Conservation (phyloP, 352 stramenopile genomes). For the Phytophthora citrophthora region DNA sequence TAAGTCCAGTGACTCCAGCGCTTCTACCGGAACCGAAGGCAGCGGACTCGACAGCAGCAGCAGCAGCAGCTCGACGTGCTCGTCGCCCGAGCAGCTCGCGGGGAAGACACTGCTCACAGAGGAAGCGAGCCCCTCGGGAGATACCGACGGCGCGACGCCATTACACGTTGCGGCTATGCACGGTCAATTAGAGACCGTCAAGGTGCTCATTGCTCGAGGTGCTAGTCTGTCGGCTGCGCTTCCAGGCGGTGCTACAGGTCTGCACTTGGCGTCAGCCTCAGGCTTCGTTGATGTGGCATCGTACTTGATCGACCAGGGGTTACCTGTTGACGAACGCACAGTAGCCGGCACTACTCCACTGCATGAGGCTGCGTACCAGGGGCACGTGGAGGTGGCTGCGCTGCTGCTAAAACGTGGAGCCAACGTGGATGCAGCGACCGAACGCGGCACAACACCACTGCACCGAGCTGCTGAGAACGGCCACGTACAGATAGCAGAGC, state of each 20-base stretch:
- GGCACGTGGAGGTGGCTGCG: constrained; percentile 49
- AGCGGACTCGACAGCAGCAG: constrained; percentile 30
- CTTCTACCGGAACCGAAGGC: constrained; percentile 24
- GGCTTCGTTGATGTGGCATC: constrained; percentile 51
- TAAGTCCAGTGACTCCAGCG: constrained; percentile 31
- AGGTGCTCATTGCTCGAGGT: constrained; percentile 47
- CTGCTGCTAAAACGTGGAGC: constrained; percentile 48
- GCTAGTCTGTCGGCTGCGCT: constrained; percentile 53
- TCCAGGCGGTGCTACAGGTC: constrained; percentile 45
- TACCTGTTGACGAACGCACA: constrained; percentile 47
- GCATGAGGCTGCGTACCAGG: constrained; percentile 56
- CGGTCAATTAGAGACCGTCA: constrained; percentile 64
- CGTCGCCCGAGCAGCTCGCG: constrained; percentile 33
- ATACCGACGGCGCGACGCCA: constrained; percentile 53
- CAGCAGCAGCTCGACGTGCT: constrained; percentile 37
- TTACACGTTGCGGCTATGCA: constrained; percentile 67
- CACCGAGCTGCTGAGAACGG: constrained; percentile 61
- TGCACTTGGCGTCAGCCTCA: constrained; percentile 60
- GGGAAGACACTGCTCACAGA: constrained; percentile 27
- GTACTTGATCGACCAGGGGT: constrained; percentile 46
- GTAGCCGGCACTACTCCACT: constrained; percentile 52
- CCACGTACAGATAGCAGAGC: constrained; percentile 54
- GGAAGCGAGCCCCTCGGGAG: constrained; percentile 23
- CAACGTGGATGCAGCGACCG: constrained; percentile 57
- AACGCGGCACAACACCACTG: constrained; percentile 56